Percentiles rank a stretch among this genome's conserved stretches.
phyloP scores from a whole-genome alignment of 192 early-diverging fungal genomes.

The Coemansia sp. region DNA sequence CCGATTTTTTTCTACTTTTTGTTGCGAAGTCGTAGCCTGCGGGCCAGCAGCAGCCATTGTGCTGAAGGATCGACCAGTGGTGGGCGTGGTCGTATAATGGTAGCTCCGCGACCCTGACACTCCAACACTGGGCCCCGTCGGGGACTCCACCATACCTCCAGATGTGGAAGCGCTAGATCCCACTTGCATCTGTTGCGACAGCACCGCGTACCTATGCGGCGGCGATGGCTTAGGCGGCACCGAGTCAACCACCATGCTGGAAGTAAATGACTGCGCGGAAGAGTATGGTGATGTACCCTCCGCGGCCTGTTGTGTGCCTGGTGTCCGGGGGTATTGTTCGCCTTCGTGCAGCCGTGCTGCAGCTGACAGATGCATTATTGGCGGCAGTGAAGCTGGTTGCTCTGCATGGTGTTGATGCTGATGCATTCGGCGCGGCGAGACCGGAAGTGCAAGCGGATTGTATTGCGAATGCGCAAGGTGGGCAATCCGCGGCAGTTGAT shows the following conservation, averaged over 20 bases:
- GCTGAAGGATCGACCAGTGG: slow-evolving; percentile 3
- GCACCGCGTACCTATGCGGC: slow-evolving; percentile 10
- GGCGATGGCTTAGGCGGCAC: slow-evolving; percentile 23
- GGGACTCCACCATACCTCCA: slow-evolving; percentile 24
- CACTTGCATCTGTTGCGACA: slow-evolving; percentile 7
- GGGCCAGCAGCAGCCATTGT: background rate
- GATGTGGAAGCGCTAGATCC: slow-evolving; percentile 15
- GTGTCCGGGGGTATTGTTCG: slow-evolving; percentile 3
- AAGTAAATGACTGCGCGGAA: slow-evolving; percentile 3
- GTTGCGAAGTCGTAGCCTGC: slow-evolving; percentile 13
- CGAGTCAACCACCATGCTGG: slow-evolving; percentile 23
- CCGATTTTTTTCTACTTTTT: slow-evolving; percentile 51
- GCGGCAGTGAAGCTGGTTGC: slow-evolving; percentile 17
- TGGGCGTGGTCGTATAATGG: slow-evolving; percentile 1
- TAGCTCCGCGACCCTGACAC: slow-evolving; percentile 5
- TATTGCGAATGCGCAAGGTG: slow-evolving; percentile 19
- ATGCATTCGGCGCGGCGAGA: slow-evolving; percentile 21
- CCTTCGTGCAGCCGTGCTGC: slow-evolving; percentile 7
- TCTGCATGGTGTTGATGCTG: slow-evolving; percentile 11
- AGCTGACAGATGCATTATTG: slow-evolving; percentile 17
- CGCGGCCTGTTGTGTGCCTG: slow-evolving; percentile 3
- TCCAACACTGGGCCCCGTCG: slow-evolving; percentile 12
- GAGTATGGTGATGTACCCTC: slow-evolving; percentile 22
- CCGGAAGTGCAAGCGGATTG: slow-evolving; percentile 10
- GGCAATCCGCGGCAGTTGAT: slow-evolving; percentile 15